Conservation (phyloP, 306 rosid genomes). For the Psophocarpus tetragonolobus region DNA sequence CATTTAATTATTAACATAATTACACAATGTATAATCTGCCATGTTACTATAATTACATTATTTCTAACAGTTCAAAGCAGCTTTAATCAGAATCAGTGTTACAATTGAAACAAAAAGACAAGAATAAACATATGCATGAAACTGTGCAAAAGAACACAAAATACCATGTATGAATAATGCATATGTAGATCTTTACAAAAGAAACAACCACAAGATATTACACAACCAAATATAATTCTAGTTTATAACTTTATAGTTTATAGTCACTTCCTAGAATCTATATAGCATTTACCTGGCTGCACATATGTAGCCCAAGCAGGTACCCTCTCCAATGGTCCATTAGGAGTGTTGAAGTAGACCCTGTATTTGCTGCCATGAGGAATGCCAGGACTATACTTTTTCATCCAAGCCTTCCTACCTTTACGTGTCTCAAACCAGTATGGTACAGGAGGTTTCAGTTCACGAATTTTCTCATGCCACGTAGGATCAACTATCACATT, state of each 20-base stretch:
- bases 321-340: slow-evolving; percentile 85
- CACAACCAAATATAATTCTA: background rate
- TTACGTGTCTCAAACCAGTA: slow-evolving; percentile 95
- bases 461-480: slow-evolving; percentile 58
- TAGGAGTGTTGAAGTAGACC: slow-evolving; percentile 93
- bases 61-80: background rate
- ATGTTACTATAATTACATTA: background rate
- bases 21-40: background rate
- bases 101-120: slow-evolving; percentile 10
- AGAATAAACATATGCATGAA: slow-evolving; percentile 3
- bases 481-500: slow-evolving; percentile 69
- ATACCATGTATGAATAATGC: background rate
- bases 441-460: slow-evolving; percentile 72
- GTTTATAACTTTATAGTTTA: slow-evolving; percentile 5
- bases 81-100: background rate
- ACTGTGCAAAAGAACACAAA: background rate
- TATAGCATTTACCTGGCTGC: slow-evolving; percentile 69
- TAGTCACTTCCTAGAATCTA: slow-evolving; percentile 27
- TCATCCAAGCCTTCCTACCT: slow-evolving; percentile 95
- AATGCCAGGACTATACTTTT: slow-evolving; percentile 77
- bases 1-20: background rate
- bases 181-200: background rate
- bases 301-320: slow-evolving; percentile 99
- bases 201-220: slow-evolving; percentile 7
- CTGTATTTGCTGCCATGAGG: slow-evolving; percentile 97